phyloP scores from a whole-genome alignment of 495 filamentous ascomycete genomes.

The Collariella sp. region DNA sequence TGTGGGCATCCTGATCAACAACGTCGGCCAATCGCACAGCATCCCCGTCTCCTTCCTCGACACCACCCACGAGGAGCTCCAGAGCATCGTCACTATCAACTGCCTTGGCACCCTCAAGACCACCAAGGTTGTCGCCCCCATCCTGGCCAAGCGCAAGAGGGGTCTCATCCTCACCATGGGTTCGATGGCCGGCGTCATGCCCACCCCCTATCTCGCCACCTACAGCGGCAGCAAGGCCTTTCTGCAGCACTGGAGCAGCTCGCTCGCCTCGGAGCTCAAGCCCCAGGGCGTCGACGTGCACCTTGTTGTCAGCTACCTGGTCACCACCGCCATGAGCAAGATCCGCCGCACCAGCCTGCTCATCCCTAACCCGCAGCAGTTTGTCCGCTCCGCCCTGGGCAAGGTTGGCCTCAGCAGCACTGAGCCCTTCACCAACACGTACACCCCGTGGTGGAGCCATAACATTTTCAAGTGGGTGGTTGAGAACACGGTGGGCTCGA shows the following conservation, averaged over 20 bases:
- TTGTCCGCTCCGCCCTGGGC: slow-evolving; percentile 67
- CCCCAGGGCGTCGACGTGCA: slow-evolving; percentile 74
- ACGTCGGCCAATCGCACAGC: slow-evolving; percentile 87
- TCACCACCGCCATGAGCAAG: slow-evolving; percentile 95
- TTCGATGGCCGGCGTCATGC: slow-evolving; percentile 82
- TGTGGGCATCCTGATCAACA: slow-evolving; percentile 87
- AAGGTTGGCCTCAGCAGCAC: slow-evolving; percentile 78
- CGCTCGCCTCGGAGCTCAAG: slow-evolving; percentile 75
- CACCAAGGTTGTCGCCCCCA: slow-evolving; percentile 75
- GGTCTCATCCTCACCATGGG: slow-evolving; percentile 97
- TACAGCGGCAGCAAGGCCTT: slow-evolving; percentile 98
- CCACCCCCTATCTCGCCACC: slow-evolving; percentile 87
- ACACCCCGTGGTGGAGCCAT: slow-evolving; percentile 90
- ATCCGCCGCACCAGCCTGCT: slow-evolving; percentile 64
- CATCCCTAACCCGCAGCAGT: slow-evolving; percentile 72
- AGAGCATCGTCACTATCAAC: slow-evolving; percentile 90
- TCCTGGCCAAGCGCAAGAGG: slow-evolving; percentile 70
- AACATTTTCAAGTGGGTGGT: slow-evolving; percentile 79
- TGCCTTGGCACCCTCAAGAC: slow-evolving; percentile 78
- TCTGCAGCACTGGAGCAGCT: slow-evolving; percentile 89
- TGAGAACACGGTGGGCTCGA: slow-evolving; percentile 59
- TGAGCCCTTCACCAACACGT: slow-evolving; percentile 65
- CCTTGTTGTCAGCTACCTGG: slow-evolving; percentile 80
- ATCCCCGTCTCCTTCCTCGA: slow-evolving; percentile 84
- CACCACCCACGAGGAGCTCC: slow-evolving; percentile 68